Evolutionary conservation across 371 early-diverging fungal species (phyloP).

Genomic region (Cladochytrium tenue): DNA sequence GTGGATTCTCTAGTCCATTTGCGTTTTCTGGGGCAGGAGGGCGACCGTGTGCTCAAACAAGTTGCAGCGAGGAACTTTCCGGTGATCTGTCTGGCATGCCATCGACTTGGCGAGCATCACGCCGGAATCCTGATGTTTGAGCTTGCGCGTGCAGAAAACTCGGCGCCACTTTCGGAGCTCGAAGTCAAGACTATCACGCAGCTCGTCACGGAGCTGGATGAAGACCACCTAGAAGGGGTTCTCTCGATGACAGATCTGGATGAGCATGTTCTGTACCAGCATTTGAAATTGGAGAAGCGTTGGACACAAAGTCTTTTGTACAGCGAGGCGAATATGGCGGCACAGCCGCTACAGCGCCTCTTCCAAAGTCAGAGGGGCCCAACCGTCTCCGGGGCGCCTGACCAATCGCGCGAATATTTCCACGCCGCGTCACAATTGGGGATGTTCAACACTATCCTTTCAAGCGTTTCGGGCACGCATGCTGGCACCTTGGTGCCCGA

Average conservation of each 20-base stretch:
- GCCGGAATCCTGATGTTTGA: neutral
- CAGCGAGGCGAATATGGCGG: constrained; percentile 1
- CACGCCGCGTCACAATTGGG: constrained; percentile 19
- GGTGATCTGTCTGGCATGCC: neutral
- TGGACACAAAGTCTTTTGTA: constrained; percentile 8
- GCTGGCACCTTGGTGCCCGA: neutral
- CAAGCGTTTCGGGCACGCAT: constrained; percentile 8
- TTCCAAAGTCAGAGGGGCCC: neutral
- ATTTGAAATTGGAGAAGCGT: constrained; percentile 28
- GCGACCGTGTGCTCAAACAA: neutral
- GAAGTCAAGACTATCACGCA: constrained; percentile 15
- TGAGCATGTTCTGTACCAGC: constrained; percentile 13
- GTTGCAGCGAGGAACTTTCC: neutral
- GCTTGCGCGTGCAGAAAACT: neutral
- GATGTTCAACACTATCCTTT: constrained; percentile 22
- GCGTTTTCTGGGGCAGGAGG: neutral
- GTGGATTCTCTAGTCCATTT: neutral
- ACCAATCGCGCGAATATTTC: constrained; percentile 14
- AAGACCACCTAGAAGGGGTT: constrained; percentile 45
- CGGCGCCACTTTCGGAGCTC: neutral
- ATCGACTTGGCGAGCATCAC: neutral
- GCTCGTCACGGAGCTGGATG: constrained; percentile 23
- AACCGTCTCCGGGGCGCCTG: constrained; percentile 11
- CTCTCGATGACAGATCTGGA: constrained; percentile 16
- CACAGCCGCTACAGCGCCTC: constrained; percentile 9